A percentile compares a stretch with the other conserved stretches of the same genome.
Conservation (phyloP, 257 asterid genomes). For the Nicotiana sylvestris region DNA sequence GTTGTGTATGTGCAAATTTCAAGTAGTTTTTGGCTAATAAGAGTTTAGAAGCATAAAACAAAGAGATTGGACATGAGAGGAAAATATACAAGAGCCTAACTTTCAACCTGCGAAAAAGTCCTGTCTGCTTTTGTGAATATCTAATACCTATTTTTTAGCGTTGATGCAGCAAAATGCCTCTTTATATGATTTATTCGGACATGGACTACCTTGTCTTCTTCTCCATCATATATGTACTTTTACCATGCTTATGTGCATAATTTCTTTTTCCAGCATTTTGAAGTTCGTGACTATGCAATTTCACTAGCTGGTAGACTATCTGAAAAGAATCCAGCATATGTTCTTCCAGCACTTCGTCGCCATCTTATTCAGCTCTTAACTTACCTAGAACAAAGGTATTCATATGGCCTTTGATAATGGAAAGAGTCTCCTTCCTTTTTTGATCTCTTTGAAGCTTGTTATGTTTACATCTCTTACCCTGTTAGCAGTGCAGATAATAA, state of each 20-base stretch:
- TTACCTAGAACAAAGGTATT: conserved; percentile 90
- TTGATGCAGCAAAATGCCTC: background rate
- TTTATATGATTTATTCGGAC: background rate
- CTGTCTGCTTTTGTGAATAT: background rate
- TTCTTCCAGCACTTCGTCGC: conserved; percentile 98
- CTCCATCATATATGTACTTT: background rate
- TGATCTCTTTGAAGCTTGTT: conserved; percentile 9
- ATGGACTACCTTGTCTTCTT: background rate
- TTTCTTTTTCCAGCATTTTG: conserved; percentile 54
- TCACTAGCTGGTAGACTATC: conserved; percentile 96
- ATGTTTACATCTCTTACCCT: conserved; percentile 29
- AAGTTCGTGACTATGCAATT: conserved; percentile 87
- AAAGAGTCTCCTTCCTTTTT: conserved; percentile 11
- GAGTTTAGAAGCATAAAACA: background rate
- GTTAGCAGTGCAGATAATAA: conserved; percentile 92
- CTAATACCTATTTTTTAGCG: background rate
- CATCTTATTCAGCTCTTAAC: conserved; percentile 94
- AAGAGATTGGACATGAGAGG: background rate
- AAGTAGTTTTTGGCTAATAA: background rate
- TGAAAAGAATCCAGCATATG: conserved; percentile 98
- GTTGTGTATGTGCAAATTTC: background rate
- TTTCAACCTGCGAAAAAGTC: background rate
- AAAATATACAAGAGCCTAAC: background rate
- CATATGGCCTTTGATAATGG: conserved; percentile 1
- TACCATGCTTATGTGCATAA: conserved; percentile 11